Percentiles rank a stretch among this genome's conserved stretches.
Evolutionary conservation across 2,329 filamentous ascomycete genomes (phyloP).

Genomic region (Paracoccidioides brasiliensis): DNA sequence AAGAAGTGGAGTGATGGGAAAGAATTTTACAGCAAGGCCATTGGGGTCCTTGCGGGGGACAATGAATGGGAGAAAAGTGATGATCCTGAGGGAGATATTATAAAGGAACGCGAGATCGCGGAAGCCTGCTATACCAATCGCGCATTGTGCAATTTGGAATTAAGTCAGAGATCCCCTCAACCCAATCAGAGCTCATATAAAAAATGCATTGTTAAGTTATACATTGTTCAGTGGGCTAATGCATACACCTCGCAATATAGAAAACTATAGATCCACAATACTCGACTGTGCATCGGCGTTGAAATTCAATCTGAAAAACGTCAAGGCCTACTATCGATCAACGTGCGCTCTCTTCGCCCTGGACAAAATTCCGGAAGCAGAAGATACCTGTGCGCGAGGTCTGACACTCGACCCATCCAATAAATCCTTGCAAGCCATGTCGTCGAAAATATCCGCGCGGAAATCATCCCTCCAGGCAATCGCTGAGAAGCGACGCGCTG

Average conservation of each 20-base stretch:
- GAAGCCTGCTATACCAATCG: conserved; percentile 76
- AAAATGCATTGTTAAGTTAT: too few relatives aligned
- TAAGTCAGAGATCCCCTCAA: conserved; percentile 41
- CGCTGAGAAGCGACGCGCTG: conserved; percentile 41
- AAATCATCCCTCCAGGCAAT: conserved; percentile 44
- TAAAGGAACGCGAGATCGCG: conserved; percentile 50
- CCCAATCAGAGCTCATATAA: neutral
- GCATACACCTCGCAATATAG: conserved; percentile 23
- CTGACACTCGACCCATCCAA: conserved; percentile 61
- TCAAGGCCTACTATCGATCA: conserved; percentile 87
- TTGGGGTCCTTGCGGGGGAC: conserved; percentile 55
- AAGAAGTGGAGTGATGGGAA: conserved; percentile 69
- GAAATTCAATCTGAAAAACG: conserved; percentile 61
- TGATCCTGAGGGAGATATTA: conserved; percentile 45
- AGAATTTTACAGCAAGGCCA: conserved; percentile 84
- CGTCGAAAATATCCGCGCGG: conserved; percentile 49
- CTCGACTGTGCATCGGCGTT: conserved; percentile 72
- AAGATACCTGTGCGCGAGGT: conserved; percentile 63
- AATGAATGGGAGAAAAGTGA: conserved; percentile 43
- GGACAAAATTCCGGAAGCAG: conserved; percentile 65
- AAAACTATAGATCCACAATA: conserved; percentile 78
- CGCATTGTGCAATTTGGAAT: conserved; percentile 75
- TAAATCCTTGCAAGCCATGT: conserved; percentile 48
- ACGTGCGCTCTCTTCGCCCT: conserved; percentile 64
- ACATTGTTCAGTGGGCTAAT: neutral